Percentiles rank a stretch among this genome's conserved stretches.
phyloP scores from a whole-genome alignment of 1,284 basidiomycete genomes.

The Ceratobasidium sp. region DNA sequence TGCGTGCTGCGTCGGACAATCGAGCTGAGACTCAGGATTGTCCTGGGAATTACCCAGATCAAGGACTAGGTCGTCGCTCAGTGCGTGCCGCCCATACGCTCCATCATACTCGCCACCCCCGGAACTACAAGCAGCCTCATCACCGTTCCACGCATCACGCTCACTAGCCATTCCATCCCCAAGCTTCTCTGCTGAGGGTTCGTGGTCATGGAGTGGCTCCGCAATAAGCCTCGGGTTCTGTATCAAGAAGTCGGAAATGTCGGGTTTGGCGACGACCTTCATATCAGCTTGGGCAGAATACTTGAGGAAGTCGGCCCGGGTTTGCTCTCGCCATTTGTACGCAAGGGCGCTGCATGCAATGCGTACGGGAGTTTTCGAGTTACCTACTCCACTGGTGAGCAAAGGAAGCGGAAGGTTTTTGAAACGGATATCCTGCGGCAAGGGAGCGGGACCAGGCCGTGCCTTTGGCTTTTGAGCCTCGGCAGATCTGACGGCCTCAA shows the following conservation, averaged over 20 bases:
- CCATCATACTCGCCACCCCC: not conserved
- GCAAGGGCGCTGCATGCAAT: constrained; percentile 1
- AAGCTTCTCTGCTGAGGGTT: not conserved
- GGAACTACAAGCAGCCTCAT: not conserved
- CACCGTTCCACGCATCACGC: not conserved
- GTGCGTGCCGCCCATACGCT: not conserved
- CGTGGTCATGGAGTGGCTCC: not conserved
- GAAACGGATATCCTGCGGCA: not conserved
- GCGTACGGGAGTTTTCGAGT: not conserved
- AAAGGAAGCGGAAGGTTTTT: not conserved
- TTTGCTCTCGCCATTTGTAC: not conserved
- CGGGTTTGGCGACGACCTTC: constrained; percentile 1
- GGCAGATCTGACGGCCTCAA: not conserved
- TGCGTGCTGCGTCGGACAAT: no score
- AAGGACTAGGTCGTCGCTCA: not conserved
- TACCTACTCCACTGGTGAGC: not conserved
- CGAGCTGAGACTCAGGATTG: not conserved
- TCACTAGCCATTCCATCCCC: not conserved
- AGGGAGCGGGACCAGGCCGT: not conserved
- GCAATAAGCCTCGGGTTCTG: constrained; percentile 1
- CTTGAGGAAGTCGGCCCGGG: not conserved
- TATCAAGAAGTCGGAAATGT: constrained; percentile 1
- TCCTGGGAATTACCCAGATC: not conserved
- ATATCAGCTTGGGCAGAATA: not conserved
- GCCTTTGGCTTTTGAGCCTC: not conserved